phyloP scores from a whole-genome alignment of 495 filamentous ascomycete species.

The Penicillium crystallinum region DNA sequence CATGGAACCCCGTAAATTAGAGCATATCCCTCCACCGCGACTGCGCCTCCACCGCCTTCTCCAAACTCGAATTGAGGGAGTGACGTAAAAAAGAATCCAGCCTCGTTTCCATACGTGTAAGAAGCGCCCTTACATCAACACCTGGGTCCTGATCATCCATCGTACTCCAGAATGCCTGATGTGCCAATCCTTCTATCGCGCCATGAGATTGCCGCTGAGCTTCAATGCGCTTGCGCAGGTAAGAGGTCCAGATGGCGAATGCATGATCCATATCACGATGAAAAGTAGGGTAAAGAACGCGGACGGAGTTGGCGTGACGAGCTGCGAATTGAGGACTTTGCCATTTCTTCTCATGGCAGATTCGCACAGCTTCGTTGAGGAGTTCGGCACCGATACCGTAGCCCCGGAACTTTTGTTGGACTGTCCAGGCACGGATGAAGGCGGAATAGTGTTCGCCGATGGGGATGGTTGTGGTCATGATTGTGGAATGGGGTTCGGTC shows the following conservation, averaged over 20 bases:
- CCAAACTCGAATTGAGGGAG: neutral
- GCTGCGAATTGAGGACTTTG: conserved; percentile 56
- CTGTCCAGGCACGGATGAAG: conserved; percentile 72
- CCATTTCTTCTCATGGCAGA: conserved; percentile 52
- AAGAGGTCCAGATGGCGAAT: neutral
- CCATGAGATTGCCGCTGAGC: neutral
- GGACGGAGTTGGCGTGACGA: conserved; percentile 59
- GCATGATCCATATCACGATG: neutral
- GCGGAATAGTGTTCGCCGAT: neutral
- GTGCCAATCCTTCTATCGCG: neutral
- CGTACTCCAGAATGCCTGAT: neutral
- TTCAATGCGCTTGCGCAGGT: neutral
- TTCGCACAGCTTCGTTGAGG: conserved; percentile 57
- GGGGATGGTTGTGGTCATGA: neutral
- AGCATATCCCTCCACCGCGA: neutral
- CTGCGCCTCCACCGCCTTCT: neutral
- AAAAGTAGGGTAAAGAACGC: conserved; percentile 2
- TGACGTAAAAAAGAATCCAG: neutral
- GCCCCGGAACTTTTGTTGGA: conserved; percentile 58
- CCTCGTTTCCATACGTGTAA: neutral
- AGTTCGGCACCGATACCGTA: conserved; percentile 64
- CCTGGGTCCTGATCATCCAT: neutral
- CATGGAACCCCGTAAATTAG: too few relatives aligned
- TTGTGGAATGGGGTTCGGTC: neutral
- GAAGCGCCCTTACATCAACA: neutral